Conservation (phyloP, 2,329 filamentous ascomycete genomes). For the Penicillium olsonii region DNA sequence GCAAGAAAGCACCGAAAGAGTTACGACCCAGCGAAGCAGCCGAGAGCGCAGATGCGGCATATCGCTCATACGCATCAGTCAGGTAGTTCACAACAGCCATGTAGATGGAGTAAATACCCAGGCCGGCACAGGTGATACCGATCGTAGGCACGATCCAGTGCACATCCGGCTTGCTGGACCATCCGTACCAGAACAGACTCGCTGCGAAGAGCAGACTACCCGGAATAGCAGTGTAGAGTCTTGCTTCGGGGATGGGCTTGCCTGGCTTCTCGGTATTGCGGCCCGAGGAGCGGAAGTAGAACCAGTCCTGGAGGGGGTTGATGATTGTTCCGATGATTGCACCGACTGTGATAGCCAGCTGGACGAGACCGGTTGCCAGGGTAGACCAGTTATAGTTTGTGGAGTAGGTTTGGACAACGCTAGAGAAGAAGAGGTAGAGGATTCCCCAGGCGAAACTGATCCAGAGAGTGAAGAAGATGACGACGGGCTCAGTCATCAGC, state of each 20-base stretch:
- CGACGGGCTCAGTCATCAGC: slow-evolving; percentile 43
- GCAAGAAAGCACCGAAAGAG: slow-evolving; percentile 47
- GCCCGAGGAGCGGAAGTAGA: slow-evolving; percentile 19
- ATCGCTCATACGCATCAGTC: slow-evolving; percentile 50
- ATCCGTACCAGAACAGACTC: slow-evolving; percentile 38
- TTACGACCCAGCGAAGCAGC: slow-evolving; percentile 49
- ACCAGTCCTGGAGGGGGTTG: slow-evolving; percentile 36
- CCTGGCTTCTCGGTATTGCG: slow-evolving; percentile 37
- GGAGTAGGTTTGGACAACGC: slow-evolving; percentile 40
- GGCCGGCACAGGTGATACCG: slow-evolving; percentile 36
- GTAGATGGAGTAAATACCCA: slow-evolving; percentile 47
- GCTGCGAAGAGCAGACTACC: slow-evolving; percentile 37
- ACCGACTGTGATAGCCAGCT: slow-evolving; percentile 42
- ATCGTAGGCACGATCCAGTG: slow-evolving; percentile 38
- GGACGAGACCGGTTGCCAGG: slow-evolving; percentile 36
- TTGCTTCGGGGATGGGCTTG: slow-evolving; percentile 43
- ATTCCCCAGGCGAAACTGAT: slow-evolving; percentile 46
- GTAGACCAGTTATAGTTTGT: slow-evolving; percentile 35
- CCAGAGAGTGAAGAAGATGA: slow-evolving; percentile 45
- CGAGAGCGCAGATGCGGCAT: slow-evolving; percentile 48
- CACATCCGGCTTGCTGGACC: slow-evolving; percentile 25
- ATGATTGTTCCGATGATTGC: slow-evolving; percentile 41
- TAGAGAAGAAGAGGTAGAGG: slow-evolving; percentile 42
- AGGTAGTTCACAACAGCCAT: slow-evolving; percentile 52
- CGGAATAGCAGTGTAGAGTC: slow-evolving; percentile 43